phyloP scores from a whole-genome alignment of 495 filamentous ascomycete genomes.

The Neurospora discreta region DNA sequence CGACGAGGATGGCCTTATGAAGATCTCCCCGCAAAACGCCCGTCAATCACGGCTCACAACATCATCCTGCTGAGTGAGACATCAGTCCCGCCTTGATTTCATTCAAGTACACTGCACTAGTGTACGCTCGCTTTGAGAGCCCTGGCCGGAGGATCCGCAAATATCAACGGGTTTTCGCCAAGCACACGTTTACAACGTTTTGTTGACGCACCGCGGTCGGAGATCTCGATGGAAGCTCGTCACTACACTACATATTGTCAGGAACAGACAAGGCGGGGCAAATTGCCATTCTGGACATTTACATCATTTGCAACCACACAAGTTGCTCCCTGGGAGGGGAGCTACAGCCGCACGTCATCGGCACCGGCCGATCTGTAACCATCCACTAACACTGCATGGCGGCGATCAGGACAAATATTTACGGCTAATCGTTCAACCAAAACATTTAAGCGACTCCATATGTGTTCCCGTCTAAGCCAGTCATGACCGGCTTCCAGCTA shows the following conservation, averaged over 20 bases:
- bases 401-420: neutral
- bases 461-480: neutral
- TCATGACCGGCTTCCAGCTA: neutral
- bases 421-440: neutral
- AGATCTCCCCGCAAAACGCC: neutral
- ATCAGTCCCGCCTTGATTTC: neutral
- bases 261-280: neutral
- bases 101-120: neutral
- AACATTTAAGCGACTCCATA: neutral
- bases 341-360: neutral
- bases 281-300: neutral
- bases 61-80: neutral
- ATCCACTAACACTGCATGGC: neutral
- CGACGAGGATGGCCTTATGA: neutral
- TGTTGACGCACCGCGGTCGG: neutral
- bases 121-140: neutral
- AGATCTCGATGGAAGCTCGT: neutral
- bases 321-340: neutral
- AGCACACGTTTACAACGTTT: neutral
- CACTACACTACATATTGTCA: neutral
- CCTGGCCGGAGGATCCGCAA: neutral
- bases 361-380: neutral
- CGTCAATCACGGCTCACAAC: neutral
- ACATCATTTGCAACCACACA: neutral
- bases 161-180: neutral